Evolutionary conservation across 768 basidiomycete genomes (phyloP), one percentile per base, ranked within the genome.

Genomic region (Dioszegia aurantiaca): DNA sequence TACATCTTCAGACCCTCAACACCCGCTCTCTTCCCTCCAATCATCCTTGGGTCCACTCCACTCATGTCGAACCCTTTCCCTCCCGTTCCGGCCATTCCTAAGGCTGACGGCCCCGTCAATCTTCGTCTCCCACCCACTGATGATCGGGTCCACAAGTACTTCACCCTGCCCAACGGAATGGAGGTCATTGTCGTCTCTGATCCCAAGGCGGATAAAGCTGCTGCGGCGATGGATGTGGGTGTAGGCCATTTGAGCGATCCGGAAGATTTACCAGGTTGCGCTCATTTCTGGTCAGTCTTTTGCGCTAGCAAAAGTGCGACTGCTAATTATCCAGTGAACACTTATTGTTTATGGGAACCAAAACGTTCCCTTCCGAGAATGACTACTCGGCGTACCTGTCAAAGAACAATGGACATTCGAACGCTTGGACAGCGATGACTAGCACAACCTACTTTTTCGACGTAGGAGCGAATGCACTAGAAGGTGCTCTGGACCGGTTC

Each of bases 191-290:
- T 99, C 24, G 81, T 98, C 14, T 86, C 86, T 55, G 94, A 99
- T 73, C 77, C 83, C 0, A 85, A 84, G 62, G 85, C 93, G 4
- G 95, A 99, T 79, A 95, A 93, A 78, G 88, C 90, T 11, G 90
- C 92, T 0, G 95, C 94, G 1, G 89, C 90, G 71, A 81, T 99
- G 69, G 89, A 94, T 77, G 91, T 98, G 51, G 86, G 87, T 33
- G 92, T 97, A 1, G 95, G 95, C 3, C 93, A 98, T 77, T 77
- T 99, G 53, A 85, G 83, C 42, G 95, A 99, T 77, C 95, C 95
- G 16, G 90, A 69, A n/a, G 70, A 76, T 56, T 58, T 78, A 26
- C 76, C 73, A 1, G 77, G 77, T 19, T 75, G 77, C 60, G 77
- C 77, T 11, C 77, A 78, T 64, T 78, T 77, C 68, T 78, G 77